Evolutionary conservation across 2,329 filamentous ascomycete genomes (phyloP), one percentile per base, ranked within the genome.

Genomic region (Aspergillus novoparasiticus): DNA sequence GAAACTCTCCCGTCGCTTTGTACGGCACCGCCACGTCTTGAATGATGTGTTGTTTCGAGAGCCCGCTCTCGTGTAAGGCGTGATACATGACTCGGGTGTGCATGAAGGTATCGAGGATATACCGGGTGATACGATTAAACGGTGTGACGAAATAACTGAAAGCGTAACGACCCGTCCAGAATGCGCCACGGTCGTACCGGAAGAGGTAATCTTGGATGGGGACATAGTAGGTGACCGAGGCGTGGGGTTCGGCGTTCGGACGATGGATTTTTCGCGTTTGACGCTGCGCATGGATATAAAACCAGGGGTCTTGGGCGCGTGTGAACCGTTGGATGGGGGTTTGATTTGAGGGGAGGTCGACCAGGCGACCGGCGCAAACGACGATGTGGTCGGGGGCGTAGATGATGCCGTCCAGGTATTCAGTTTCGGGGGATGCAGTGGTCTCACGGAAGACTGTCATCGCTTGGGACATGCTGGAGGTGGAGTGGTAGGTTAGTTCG

Each of bases 321-420:
- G 84, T 85, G 74, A 92, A 90, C 0, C 73, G 79, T 28, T 76
- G 78, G 1, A 78, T 69, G 51, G 72, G 73, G 3, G 66, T 63
- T 1, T 73, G 76, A 1, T 63, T 43, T 0, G 72, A 82, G 0
- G 82, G 64, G 0, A 78, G 72, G 57, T 90, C 80, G 0, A 83
- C 82, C 19, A 90, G 77, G 11, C 79, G 80, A 0, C 90, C 90
- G 0, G 83, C 81, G 72, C 89, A 89, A 50, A 92, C 77, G 1
- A 90, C 82, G 0, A 86, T 85, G 6, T 79, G 80, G 21, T 80
- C 78, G 16, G 78, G 76, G 0, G 86, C 83, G 72, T 86, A 91
- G n/a, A 88, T 79, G 50, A 92, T 89, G 1, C 84, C 89, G 63
- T 93, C 90, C 2, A 94, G 81, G 67, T 88, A 93, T 64, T 92